Conservation (phyloP, 306 rosid species). For the Citrullus amarus region DNA sequence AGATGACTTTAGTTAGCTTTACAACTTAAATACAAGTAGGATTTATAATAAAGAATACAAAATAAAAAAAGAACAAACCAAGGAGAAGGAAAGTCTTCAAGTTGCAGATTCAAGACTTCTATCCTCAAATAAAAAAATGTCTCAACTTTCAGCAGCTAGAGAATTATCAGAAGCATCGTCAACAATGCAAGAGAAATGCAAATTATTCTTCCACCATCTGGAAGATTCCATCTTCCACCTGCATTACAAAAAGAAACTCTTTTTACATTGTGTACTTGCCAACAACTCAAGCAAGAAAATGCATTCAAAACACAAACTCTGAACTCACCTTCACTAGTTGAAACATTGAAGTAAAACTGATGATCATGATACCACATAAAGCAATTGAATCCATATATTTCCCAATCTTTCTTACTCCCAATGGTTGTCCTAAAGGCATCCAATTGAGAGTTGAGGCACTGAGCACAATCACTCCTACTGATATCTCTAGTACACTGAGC, state of each 20-base stretch:
- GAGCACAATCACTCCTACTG: constrained; percentile 22
- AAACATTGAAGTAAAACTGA: constrained; percentile 33
- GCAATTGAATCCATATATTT: constrained; percentile 33
- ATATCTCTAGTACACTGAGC: constrained; percentile 57
- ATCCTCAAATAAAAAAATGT: not conserved
- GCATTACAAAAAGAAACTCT: constrained; percentile 7
- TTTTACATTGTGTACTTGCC: not conserved
- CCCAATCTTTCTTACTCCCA: constrained; percentile 52
- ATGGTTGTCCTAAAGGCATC: constrained; percentile 18
- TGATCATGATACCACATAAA: constrained; percentile 56
- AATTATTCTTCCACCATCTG: constrained; percentile 5
- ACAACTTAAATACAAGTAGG: constrained; percentile 1
- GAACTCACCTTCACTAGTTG: constrained; percentile 35
- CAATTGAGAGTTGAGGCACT: constrained; percentile 33
- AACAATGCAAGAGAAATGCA: constrained; percentile 7
- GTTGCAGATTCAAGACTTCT: not conserved
- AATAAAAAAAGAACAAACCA: not conserved
- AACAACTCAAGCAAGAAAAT: not conserved
- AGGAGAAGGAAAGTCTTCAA: not conserved
- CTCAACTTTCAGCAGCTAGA: constrained; percentile 5
- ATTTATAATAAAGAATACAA: not conserved
- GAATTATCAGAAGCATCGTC: constrained; percentile 4
- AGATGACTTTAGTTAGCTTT: not conserved
- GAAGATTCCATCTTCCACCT: constrained; percentile 20
- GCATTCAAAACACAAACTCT: not conserved